These are phyloP conservation scores for Fusarium anthophilum DNA, from an alignment of 2,329 filamentous ascomycete genomes.

Conservation along the genomic window DNA sequence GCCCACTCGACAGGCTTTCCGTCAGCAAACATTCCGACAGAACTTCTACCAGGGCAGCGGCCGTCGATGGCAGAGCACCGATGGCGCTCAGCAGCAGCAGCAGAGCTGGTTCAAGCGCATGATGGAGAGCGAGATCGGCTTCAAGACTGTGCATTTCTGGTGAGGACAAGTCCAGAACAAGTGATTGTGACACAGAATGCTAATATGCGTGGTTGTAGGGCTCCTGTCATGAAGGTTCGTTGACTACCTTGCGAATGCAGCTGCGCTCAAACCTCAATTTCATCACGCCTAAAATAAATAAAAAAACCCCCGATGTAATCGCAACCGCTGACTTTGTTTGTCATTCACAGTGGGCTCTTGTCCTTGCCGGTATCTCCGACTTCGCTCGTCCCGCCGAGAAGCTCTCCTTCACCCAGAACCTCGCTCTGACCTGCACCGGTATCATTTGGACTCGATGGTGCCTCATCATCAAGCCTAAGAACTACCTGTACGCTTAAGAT, in stretches of 20 bases:
- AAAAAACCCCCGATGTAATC: neutral
- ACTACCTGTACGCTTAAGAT: slow-evolving; percentile 74
- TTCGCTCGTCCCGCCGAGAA: slow-evolving; percentile 90
- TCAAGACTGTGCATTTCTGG: slow-evolving; percentile 99
- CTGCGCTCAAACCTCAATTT: neutral
- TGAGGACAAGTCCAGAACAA: slow-evolving; percentile 46
- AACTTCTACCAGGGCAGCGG: slow-evolving; percentile 52
- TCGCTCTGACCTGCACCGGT: slow-evolving; percentile 88
- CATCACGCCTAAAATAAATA: neutral
- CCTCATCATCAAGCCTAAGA: slow-evolving; percentile 93
- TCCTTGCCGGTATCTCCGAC: slow-evolving; percentile 91
- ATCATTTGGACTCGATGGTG: slow-evolving; percentile 99
- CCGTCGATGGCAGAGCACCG: slow-evolving; percentile 75
- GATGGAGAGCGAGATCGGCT: slow-evolving; percentile 82
- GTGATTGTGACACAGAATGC: slow-evolving; percentile 9
- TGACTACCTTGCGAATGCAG: neutral
- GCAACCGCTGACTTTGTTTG: slow-evolving; percentile 16
- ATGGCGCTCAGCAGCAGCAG: slow-evolving; percentile 57
- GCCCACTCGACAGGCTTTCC: slow-evolving; percentile 66
- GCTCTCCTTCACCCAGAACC: slow-evolving; percentile 93
- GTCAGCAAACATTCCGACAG: slow-evolving; percentile 53
- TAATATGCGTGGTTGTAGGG: slow-evolving; percentile 63
- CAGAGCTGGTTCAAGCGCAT: slow-evolving; percentile 75
- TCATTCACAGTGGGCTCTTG: slow-evolving; percentile 80
- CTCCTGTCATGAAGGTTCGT: slow-evolving; percentile 84